Evolutionary conservation across 441 rosid genomes (phyloP).

Genomic region (Theobroma grandiflorum): DNA sequence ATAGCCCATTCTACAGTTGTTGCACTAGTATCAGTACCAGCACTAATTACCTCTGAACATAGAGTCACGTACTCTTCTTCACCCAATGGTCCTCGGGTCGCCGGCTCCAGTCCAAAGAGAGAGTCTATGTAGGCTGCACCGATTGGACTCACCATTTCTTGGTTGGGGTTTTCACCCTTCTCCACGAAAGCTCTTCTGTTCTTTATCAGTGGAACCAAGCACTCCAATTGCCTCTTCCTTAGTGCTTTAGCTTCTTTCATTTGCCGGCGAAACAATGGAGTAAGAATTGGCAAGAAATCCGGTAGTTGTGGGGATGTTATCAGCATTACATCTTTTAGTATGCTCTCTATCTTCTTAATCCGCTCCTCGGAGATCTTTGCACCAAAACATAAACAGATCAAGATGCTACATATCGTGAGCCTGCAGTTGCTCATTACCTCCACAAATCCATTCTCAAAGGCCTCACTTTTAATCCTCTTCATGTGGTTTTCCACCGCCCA

Average conservation of each 20-base stretch:
- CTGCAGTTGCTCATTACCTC: slow-evolving; percentile 84
- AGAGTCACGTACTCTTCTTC: slow-evolving; percentile 84
- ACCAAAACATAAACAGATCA: slow-evolving; percentile 89
- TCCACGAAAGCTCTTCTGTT: slow-evolving; percentile 66
- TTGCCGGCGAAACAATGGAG: slow-evolving; percentile 68
- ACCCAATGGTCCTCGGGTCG: slow-evolving; percentile 49
- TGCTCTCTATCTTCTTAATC: slow-evolving; percentile 65
- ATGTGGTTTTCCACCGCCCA: slow-evolving; percentile 81
- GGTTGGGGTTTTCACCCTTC: slow-evolving; percentile 42
- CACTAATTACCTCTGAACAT: slow-evolving; percentile 82
- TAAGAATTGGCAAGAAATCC: slow-evolving; percentile 77
- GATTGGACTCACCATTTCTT: slow-evolving; percentile 85
- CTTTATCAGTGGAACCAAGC: slow-evolving; percentile 73
- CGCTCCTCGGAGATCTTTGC: slow-evolving; percentile 73
- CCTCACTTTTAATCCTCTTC: slow-evolving; percentile 60
- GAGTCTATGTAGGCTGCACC: slow-evolving; percentile 95
- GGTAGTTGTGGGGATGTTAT: slow-evolving; percentile 76
- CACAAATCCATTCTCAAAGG: slow-evolving; percentile 56
- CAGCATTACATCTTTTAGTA: slow-evolving; percentile 82
- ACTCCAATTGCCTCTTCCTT: slow-evolving; percentile 76
- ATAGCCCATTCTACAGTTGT: slow-evolving; percentile 88
- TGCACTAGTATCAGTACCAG: slow-evolving; percentile 93
- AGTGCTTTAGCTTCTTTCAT: slow-evolving; percentile 64
- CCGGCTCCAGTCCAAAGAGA: slow-evolving; percentile 55
- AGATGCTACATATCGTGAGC: slow-evolving; percentile 71